These are phyloP conservation scores for Phytophthora cajani DNA, from an alignment of 352 stramenopile genomes.

Conservation along the genomic window DNA sequence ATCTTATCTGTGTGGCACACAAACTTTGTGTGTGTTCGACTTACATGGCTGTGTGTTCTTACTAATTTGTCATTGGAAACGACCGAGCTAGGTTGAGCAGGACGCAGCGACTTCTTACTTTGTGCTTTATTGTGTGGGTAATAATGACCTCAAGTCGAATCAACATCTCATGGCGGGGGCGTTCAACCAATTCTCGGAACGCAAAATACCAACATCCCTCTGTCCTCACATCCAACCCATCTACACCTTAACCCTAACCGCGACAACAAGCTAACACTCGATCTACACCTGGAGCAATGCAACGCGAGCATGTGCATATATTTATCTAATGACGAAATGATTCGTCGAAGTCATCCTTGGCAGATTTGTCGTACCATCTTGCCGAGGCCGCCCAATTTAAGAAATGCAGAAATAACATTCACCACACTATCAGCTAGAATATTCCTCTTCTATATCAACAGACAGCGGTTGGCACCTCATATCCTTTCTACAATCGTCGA, in stretches of 20 bases:
- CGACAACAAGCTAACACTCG: background rate
- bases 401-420: background rate
- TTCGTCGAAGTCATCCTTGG: too few species aligned
- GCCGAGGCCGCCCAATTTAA: too few species aligned
- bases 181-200: too few species aligned
- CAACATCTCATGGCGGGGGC: too few species aligned
- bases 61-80: background rate
- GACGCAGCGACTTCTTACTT: too few species aligned
- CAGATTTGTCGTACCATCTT: too few species aligned
- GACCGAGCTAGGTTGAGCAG: too few species aligned
- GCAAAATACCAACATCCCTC: background rate
- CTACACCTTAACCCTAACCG: background rate
- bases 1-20: background rate
- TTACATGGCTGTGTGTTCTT: background rate
- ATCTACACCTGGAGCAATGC: background rate
- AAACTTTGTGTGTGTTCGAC: background rate
- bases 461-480: background rate
- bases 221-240: background rate
- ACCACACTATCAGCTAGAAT: background rate
- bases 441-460: background rate
- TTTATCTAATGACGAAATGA: background rate
- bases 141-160: too few species aligned
- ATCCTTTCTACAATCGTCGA: background rate
- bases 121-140: too few species aligned
- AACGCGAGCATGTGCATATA: background rate